Base-by-base conservation (phyloP, 352 stramenopile genomes). In the Pythium apleroticum region DNA sequence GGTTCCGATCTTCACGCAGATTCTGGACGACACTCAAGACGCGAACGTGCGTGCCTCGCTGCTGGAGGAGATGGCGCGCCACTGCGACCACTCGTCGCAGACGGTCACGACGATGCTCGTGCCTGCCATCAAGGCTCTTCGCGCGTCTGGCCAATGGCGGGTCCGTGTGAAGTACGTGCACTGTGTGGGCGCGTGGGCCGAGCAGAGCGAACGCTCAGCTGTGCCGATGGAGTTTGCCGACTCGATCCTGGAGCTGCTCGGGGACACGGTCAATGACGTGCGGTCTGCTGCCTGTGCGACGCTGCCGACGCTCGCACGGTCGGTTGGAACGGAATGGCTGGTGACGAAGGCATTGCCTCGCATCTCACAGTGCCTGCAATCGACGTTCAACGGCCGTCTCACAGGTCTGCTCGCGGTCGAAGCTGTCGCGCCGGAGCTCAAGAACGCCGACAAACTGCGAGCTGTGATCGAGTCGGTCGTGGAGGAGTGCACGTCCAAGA, bases 161-260 rank as follows among this genome's bases (percentile, higher is more conserved):
- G 81, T 93, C 22, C 88, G 88, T 20, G 80, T 96, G 24, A 92
- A 93, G 53, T 94, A 89, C 72, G 84, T 93, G 39, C 78, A 96
- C 67, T 93, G 88, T 54, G 82, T 96, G 39, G 83, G 76, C 46
- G 83, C 86, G 5, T 96, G 86, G 86, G 81, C 83, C 5, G 84
- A 89, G 56, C 84, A 84, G 52, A 72, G 75, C 0, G 82, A 93
- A 57, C 80, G 79, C 4, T 73, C 77, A 9, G 54, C 71, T 45
- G 73, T 93, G 14, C 81, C 84, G 30, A 41, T 76, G 4, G 81
- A 91, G 31, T 91, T 93, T 69, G 84, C 86, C 14, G 78, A 90
- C 66, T 75, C 79, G 1, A 92, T 78, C 20, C 69, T 96, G 24
- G 74, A 84, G 15, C 63, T 96, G 54, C 69, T 95, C 30, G 63